Evolutionary conservation across 352 stramenopile species (phyloP).

Genomic region (Pythium myriotylum): DNA sequence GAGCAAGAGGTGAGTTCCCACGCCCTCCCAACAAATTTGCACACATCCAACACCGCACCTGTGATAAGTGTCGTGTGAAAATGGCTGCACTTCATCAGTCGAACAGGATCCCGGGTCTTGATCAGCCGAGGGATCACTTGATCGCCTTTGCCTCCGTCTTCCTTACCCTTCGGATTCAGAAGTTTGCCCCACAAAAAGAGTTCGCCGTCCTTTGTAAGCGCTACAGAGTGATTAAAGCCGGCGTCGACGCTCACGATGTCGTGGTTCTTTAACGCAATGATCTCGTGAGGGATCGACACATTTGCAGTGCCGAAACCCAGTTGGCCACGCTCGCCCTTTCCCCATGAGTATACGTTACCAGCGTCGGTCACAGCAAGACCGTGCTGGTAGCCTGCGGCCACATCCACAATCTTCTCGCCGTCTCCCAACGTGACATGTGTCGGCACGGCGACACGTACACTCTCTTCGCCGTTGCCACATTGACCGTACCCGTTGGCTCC

Average conservation of each 20-base stretch:
- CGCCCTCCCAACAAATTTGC: background rate
- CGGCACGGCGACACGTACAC: conserved; percentile 58
- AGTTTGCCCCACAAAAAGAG: conserved; percentile 88
- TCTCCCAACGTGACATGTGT: conserved; percentile 59
- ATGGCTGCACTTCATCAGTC: conserved; percentile 72
- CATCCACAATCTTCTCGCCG: conserved; percentile 66
- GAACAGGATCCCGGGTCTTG: conserved; percentile 68
- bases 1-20: background rate
- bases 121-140: conserved; percentile 77
- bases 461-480: conserved; percentile 66
- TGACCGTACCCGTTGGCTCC: conserved; percentile 83
- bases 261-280: conserved; percentile 78
- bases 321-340: conserved; percentile 82
- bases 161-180: conserved; percentile 66
- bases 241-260: conserved; percentile 63
- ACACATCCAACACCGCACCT: too few species aligned
- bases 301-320: conserved; percentile 82
- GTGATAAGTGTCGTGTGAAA: conserved; percentile 87
- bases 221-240: conserved; percentile 85
- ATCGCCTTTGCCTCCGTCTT: conserved; percentile 54
- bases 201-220: conserved; percentile 71
- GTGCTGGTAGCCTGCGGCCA: conserved; percentile 81
- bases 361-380: conserved; percentile 65
- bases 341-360: conserved; percentile 79
- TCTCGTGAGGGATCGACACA: conserved; percentile 65